Base-by-base conservation (phyloP, 306 rosid species). In the Ormosia semicastrata region DNA sequence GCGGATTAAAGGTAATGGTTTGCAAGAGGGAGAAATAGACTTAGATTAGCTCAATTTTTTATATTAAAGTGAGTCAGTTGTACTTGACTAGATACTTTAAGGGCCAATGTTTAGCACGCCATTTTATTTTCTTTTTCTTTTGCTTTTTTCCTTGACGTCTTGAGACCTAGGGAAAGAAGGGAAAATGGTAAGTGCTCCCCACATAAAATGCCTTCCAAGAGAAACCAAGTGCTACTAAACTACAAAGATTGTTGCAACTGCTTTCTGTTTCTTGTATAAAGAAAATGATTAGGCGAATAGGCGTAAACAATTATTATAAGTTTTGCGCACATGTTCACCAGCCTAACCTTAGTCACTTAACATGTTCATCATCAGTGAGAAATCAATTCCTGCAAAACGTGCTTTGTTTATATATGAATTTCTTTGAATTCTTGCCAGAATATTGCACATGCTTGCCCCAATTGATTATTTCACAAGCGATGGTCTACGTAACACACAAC, bases 1-100 rank as follows among this genome's bases (percentile, higher is more conserved):
- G 98, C 57, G 98, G 98, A 52, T 66, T 95, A 33, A 84, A 85
- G 75, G 97, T 93, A 24, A 33, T 77, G 44, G 75, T 93, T 65
- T 76, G 18, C 56, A 85, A 86, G 85, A 95, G 97, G 82, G 77
- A 64, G 67, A 77, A 68, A 34, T 49, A 44, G 65, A 73, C 86
- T 81, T 50, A 58, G 58, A 79, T 41, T 6, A 8, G 56, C 50
- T 54, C 59, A 36, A 34, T n/a, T 33, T 49, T 34, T 73, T 73
- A 72, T 34, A 81, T 36, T 83, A 65, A 24, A 50, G 49, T 34
- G 44, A 54, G 79, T 87, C 62, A 76, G 75, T 24, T 62, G 76
- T 10, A 60, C 56, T 17, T 58, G 30, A 44, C 32, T 12, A 36
- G 4, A 46, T 36, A 57, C 59, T 41, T 59, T 12, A n/a, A 43